These are phyloP conservation scores for Ophiosphaerella herpotricha DNA, from an alignment of 2,329 filamentous ascomycete genomes.

Conservation along the genomic window DNA sequence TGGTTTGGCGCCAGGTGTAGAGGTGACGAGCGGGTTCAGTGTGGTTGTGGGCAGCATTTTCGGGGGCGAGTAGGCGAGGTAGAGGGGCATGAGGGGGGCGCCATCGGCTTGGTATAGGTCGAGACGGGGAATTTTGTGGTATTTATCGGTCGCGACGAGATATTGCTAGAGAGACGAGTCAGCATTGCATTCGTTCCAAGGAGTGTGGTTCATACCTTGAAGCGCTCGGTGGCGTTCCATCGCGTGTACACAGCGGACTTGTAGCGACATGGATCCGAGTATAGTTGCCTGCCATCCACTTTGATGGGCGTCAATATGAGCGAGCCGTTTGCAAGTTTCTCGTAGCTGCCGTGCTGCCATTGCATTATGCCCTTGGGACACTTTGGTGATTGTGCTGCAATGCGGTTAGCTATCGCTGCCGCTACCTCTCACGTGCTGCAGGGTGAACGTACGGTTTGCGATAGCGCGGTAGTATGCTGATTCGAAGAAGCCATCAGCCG, in stretches of 20 bases:
- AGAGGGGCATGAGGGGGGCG: slow-evolving; percentile 69
- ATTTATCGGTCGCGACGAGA: slow-evolving; percentile 59
- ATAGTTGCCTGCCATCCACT: slow-evolving; percentile 69
- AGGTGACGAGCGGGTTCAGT: slow-evolving; percentile 59
- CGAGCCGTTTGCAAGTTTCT: slow-evolving; percentile 61
- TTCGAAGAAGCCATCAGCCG: slow-evolving; percentile 69
- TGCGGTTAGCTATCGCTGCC: slow-evolving; percentile 23
- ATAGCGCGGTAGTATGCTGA: slow-evolving; percentile 71
- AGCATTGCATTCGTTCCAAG: neutral
- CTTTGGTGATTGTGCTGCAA: slow-evolving; percentile 60
- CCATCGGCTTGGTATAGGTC: slow-evolving; percentile 69
- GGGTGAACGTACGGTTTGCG: slow-evolving; percentile 64
- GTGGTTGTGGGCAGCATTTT: slow-evolving; percentile 72
- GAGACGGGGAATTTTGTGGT: slow-evolving; percentile 65
- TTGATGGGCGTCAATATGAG: slow-evolving; percentile 64
- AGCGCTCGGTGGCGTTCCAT: slow-evolving; percentile 67
- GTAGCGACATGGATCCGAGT: slow-evolving; percentile 67
- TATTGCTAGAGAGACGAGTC: slow-evolving; percentile 43
- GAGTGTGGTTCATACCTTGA: slow-evolving; percentile 55
- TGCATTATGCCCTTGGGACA: slow-evolving; percentile 71
- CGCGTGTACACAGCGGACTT: slow-evolving; percentile 63
- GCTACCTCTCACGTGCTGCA: neutral
- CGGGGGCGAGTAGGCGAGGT: slow-evolving; percentile 65
- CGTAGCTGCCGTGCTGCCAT: slow-evolving; percentile 72
- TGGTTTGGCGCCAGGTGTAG: slow-evolving; percentile 38